These are phyloP conservation scores for Colletotrichum godetiae DNA, from an alignment of 2,329 filamentous ascomycete species.

Conservation along the genomic window DNA sequence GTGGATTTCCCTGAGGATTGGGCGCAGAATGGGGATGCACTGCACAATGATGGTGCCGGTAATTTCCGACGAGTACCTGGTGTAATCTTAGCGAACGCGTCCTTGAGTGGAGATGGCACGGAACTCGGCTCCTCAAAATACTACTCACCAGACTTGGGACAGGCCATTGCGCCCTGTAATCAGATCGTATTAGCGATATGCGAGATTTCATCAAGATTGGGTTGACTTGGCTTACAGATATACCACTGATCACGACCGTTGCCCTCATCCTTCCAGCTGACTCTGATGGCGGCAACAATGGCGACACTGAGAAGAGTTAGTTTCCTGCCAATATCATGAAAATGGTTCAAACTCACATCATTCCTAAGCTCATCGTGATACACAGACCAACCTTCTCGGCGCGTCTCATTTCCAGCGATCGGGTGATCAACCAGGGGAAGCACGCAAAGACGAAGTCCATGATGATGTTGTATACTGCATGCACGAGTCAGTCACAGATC, in stretches of 20 bases:
- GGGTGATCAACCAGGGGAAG: slow-evolving; percentile 45
- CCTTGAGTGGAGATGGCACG: not conserved
- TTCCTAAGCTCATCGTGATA: slow-evolving; percentile 39
- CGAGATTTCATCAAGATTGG: not conserved
- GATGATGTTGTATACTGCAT: slow-evolving; percentile 61
- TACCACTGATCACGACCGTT: slow-evolving; percentile 58
- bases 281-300: slow-evolving; percentile 59
- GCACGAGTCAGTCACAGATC: not conserved
- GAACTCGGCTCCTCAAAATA: not conserved
- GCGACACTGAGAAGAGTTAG: slow-evolving; percentile 49
- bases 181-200: slow-evolving; percentile 5
- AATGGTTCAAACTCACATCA: slow-evolving; percentile 47
- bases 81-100: not conserved
- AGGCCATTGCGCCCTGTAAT: slow-evolving; percentile 53
- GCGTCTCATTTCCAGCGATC: slow-evolving; percentile 44
- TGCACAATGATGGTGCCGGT: slow-evolving; percentile 66
- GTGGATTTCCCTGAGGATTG: slow-evolving; percentile 49
- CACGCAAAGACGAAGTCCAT: slow-evolving; percentile 44
- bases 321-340: not conserved
- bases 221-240: slow-evolving; percentile 49
- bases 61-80: slow-evolving; percentile 60
- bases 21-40: slow-evolving; percentile 62
- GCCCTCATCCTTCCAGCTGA: slow-evolving; percentile 60
- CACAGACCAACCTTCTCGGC: slow-evolving; percentile 44
- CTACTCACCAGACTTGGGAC: slow-evolving; percentile 54